Base-by-base conservation (phyloP, 2,329 filamentous ascomycete genomes). In the Hymenoscyphus scutula region DNA sequence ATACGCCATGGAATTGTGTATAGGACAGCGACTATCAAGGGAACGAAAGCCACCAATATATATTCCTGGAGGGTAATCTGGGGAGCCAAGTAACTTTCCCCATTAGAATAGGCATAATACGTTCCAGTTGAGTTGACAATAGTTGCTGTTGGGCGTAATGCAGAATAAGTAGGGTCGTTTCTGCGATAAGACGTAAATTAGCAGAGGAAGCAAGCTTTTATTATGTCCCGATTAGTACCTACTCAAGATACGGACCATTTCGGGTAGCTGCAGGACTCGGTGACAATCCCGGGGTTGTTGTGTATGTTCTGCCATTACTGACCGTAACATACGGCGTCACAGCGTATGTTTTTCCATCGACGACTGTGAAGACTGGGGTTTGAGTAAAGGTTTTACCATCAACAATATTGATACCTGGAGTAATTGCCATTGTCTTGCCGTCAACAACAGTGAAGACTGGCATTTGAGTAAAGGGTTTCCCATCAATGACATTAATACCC, bases 31-130 rank as follows among this genome's bases (percentile, higher is more conserved):
- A 79, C 59, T 2, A 81, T 71, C 0, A 77, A 68, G 0, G 79
- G 79, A 1, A 80, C 68, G 64, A 80, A 80, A 41, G 76, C 76
- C 17, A 78, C 78, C 4, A 77, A 54, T 41, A 80, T 74, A 62
- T 78, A 77, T 30, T 74, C 68, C 2, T 62, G 66, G 15, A 73
- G 64, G 1, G 74, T 70, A 17, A 78, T 65, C 6, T 59, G 64
- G 15, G 64, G 63, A 48, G 62, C 58, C 5, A 37, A 11, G 10
- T 55, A 48, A 5, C 48, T 58, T 8, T 37, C 59, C 5, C 61
- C 62, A 41, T 66, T 64, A 3, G 64, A 63, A 58, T 37, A 64
- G 11, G 27, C 32, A 15, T 63, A 59, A 55, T 62, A 66, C 4
- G 64, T 66, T n/a, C 65, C 65, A 3, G 65, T 64, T 23, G 60